Evolutionary conservation across 192 early-diverging fungal species (phyloP), one percentile per base, ranked within the genome.

Genomic region (Helicostylum pulchrum): DNA sequence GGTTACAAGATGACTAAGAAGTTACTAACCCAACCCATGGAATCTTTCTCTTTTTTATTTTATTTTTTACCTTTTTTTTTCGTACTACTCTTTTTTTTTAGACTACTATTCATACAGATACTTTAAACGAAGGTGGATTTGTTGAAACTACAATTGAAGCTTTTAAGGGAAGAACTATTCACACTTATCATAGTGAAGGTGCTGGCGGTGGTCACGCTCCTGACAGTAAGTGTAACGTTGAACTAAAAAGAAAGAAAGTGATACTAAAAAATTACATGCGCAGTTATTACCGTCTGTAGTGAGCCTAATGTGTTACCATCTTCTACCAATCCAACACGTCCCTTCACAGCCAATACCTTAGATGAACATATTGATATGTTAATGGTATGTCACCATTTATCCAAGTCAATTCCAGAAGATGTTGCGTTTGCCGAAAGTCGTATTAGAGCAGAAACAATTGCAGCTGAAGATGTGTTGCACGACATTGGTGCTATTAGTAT

Each of bases 351-450:
- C 32, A 98, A 98, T 77, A 98, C 96, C 7, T 80, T 95, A 49
- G 96, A 98, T 77, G 96, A 98, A 68, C 96, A 98, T 73, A 80
- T 98, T 26, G 96, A 98, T 67, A 96, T 98, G 96, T 80, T 98
- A 17, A 96, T 96, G 94, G 92, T 96, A 9, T 98, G 96, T 72
- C 96, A 98, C 72, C 96, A 98, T 71, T 77, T 98, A 57, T 89
- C 88, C 61, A 90, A 86, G 75, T 86, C 88, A 47, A 87, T 98
- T 50, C 93, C 96, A 12, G 96, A 98, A 72, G 96, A 98, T 68
- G 87, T 96, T 30, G 88, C 94, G 12, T 98, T 98, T 82, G 96
- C 96, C 1, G 96, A 98, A 71, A 89, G 86, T 59, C 83, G 96
- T 36, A 98, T 98, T 70, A 83, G 96, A 30, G 94, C 88, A 23